Base-by-base conservation (phyloP, 169 alveolate genomes). In the Eimeria mitis region DNA sequence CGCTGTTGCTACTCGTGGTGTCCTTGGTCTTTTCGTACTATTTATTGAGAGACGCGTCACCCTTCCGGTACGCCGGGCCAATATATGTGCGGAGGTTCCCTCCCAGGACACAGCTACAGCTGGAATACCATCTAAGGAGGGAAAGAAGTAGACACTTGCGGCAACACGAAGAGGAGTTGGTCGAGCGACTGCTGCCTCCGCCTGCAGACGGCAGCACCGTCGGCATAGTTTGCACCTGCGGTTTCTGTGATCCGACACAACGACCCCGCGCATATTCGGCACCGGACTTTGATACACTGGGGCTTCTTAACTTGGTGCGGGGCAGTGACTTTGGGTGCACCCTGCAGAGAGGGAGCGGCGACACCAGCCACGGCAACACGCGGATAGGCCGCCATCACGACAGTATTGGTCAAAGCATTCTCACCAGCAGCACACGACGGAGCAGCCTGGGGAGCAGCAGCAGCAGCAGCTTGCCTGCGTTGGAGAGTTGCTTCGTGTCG, bases 381-480 rank as follows among this genome's bases (percentile, higher is more conserved):
- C 31, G 81, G 52, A 19, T 34, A 16, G 54, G n/a, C 31, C 54
- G 5, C 2, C 81, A 44, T 31, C 81, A 71, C 8, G 81, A 40
- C 31, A 40, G 54, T n/a, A 19, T 71, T 13, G 31, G 81, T 1
- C 31, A 7, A 21, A 40, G 54, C 52, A 40, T 71, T 40, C 54
- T 42, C n/a, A 49, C 65, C 47, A 28, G 68, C 68, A 78, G 88
- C 88, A 47, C 81, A 40, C 52, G 81, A 11, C 52, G 54, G 3
- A 54, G 54, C n/a, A 71, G 81, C 14, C 13, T 71, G 7, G 56
- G n/a, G 14, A 75, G 85, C 85, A 75, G 59, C 88, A 78, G 88
- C 88, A n/a, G 88, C 68, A 78, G 88, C 65, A 71, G 81, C 56
- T 40, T 71, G 54, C 81, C 81, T 42, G n/a, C 19, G n/a, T 28